Conservation (phyloP, 768 basidiomycete species). For the Pleurotus citrinopileatus region DNA sequence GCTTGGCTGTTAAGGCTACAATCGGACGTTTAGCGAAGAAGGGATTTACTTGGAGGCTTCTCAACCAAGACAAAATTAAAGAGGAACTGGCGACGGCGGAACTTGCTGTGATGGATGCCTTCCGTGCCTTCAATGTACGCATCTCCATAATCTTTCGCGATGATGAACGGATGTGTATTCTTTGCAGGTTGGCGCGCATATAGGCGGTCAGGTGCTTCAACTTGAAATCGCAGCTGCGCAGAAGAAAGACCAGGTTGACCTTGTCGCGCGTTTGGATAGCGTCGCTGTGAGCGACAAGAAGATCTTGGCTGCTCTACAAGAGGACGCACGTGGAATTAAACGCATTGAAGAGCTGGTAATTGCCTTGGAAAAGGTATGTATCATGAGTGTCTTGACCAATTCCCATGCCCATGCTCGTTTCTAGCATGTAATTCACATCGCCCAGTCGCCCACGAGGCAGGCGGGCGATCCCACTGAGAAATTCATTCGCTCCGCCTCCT, state of each 20-base stretch:
- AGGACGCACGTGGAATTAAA: slow-evolving; percentile 11
- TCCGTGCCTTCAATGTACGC: slow-evolving; percentile 15
- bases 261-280: slow-evolving; percentile 13
- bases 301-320: slow-evolving; percentile 17
- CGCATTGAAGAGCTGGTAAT: slow-evolving; percentile 18
- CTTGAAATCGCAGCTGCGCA: slow-evolving; percentile 16
- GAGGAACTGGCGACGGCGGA: slow-evolving; percentile 14
- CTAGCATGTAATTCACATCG: neutral
- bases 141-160: too few relatives aligned
- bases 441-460: neutral
- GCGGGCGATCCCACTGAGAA: slow-evolving; percentile 12
- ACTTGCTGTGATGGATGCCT: slow-evolving; percentile 14
- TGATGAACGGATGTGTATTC: too few relatives aligned
- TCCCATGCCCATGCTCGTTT: too few relatives aligned
- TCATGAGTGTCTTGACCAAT: neutral
- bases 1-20: slow-evolving; percentile 11
- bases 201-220: slow-evolving; percentile 13
- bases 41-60: slow-evolving; percentile 18
- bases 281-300: slow-evolving; percentile 16
- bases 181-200: slow-evolving; percentile 14
- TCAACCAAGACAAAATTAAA: slow-evolving; percentile 16
- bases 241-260: slow-evolving; percentile 12
- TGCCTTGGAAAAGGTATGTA: slow-evolving; percentile 17
- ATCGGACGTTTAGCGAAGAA: slow-evolving; percentile 13
- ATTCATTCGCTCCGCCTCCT: slow-evolving; percentile 16